A percentile compares a stretch with the other conserved stretches of the same genome.
Evolutionary conservation across 177 flowering plant genomes (phyloP).

Genomic region (Vitis hybrid): DNA sequence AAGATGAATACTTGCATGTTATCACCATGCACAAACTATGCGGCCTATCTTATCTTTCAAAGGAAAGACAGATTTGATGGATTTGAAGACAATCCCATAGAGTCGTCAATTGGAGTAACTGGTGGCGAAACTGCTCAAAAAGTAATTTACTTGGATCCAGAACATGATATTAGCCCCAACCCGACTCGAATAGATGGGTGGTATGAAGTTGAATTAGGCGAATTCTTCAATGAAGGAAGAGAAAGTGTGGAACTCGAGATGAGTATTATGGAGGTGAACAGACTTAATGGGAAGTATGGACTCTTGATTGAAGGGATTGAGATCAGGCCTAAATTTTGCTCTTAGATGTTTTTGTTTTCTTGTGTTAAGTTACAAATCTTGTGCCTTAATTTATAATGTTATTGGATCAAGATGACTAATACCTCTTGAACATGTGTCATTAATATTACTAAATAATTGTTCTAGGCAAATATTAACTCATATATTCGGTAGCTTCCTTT

Average conservation of each 20-base stretch:
- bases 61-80: background rate
- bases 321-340: background rate
- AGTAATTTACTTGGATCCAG: constrained; percentile 1
- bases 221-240: constrained; percentile 18
- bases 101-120: background rate
- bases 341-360: too few species aligned
- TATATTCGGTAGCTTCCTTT: too few species aligned
- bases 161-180: background rate
- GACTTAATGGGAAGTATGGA: background rate
- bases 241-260: constrained; percentile 15
- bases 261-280: constrained; percentile 13
- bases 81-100: background rate
- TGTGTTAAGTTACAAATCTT: too few species aligned
- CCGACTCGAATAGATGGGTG: constrained; percentile 28
- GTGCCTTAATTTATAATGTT: too few species aligned
- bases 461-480: too few species aligned
- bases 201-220: constrained; percentile 40
- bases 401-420: too few species aligned
- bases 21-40: constrained; percentile 15
- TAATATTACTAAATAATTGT: too few species aligned
- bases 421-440: too few species aligned
- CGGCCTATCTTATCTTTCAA: constrained; percentile 20
- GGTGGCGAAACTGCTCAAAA: background rate
- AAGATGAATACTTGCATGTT: constrained; percentile 6
- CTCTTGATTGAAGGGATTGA: too few species aligned